A percentile compares a stretch with the other conserved stretches of the same genome.
Evolutionary conservation across 345 rosid genomes (phyloP).

Genomic region (Hevea brasiliensis): DNA sequence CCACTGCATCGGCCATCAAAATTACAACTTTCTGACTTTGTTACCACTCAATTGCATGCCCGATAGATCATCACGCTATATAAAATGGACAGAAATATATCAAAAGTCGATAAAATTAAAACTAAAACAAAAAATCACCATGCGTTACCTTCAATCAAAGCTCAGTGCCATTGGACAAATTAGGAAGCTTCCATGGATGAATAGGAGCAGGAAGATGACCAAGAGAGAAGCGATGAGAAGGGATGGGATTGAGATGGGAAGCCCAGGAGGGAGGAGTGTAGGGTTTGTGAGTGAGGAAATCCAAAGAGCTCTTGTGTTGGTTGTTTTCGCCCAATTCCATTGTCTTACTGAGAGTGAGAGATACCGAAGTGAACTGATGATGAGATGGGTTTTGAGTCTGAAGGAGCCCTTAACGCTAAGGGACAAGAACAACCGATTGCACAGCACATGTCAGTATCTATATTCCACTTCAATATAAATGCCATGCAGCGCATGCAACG

Average conservation of each 20-base stretch:
- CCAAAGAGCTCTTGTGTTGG: background rate
- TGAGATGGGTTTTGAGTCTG: background rate
- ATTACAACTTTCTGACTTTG: constrained; percentile 83
- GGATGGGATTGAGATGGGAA: constrained; percentile 21
- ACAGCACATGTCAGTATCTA: too few species aligned
- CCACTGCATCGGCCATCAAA: constrained; percentile 85
- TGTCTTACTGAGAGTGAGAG: constrained; percentile 6
- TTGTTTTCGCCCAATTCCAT: constrained; percentile 9
- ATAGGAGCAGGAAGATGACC: constrained; percentile 80
- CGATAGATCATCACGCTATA: constrained; percentile 75
- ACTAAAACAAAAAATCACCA: background rate
- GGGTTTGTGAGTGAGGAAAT: constrained; percentile 10
- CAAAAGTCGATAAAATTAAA: background rate
- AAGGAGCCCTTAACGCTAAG: too few species aligned
- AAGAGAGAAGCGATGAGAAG: constrained; percentile 22
- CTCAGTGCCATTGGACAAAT: constrained; percentile 67
- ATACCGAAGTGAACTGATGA: background rate
- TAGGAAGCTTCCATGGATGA: constrained; percentile 83
- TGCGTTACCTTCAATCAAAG: constrained; percentile 72
- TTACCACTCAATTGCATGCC: constrained; percentile 97
- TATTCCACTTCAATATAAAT: too few species aligned
- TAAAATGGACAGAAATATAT: background rate
- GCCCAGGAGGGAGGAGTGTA: constrained; percentile 31
- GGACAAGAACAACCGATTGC: too few species aligned
- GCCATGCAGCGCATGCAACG: too few species aligned